phyloP scores from a whole-genome alignment of 768 basidiomycete species.

The Naganishia antarctica region DNA sequence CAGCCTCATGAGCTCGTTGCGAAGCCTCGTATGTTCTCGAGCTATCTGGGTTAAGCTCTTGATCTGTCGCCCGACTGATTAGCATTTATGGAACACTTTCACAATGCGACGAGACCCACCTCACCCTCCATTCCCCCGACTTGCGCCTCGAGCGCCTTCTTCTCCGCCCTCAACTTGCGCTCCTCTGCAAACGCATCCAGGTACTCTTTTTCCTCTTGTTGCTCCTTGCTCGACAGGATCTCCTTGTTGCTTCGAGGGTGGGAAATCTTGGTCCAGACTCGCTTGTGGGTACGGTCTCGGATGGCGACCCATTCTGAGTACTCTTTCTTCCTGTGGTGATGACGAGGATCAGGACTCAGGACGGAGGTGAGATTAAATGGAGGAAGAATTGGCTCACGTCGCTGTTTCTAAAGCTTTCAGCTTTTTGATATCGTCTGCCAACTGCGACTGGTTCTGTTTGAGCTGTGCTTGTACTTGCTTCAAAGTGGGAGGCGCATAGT shows the following conservation, averaged over 20 bases:
- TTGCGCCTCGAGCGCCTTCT: slow-evolving; percentile 17
- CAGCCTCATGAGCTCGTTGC: slow-evolving; percentile 16
- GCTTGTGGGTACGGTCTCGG: slow-evolving; percentile 25
- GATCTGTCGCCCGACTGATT: background rate
- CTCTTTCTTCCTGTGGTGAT: slow-evolving; percentile 27
- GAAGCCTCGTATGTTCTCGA: slow-evolving; percentile 22
- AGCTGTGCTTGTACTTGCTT: slow-evolving; percentile 23
- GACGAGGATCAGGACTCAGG: background rate
- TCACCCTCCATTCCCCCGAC: slow-evolving; percentile 23
- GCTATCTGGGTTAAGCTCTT: slow-evolving; percentile 19
- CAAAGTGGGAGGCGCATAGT: slow-evolving; percentile 25
- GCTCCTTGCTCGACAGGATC: slow-evolving; percentile 23
- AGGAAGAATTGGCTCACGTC: slow-evolving; percentile 19
- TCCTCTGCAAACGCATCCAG: slow-evolving; percentile 27
- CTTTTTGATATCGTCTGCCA: background rate
- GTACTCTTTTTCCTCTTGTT: slow-evolving; percentile 28
- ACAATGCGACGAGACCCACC: slow-evolving; percentile 18
- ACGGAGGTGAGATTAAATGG: background rate
- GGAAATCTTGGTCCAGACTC: slow-evolving; percentile 24
- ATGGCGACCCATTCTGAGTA: slow-evolving; percentile 26
- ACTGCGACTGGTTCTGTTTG: slow-evolving; percentile 9
- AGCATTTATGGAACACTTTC: no score
- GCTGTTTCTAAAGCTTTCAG: slow-evolving; percentile 19
- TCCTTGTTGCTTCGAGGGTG: slow-evolving; percentile 24
- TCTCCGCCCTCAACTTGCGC: slow-evolving; percentile 21